Percentiles rank a stretch among this genome's conserved stretches.
Conservation (phyloP, 1,284 basidiomycete species). For the Ceratobasidium sp. region DNA sequence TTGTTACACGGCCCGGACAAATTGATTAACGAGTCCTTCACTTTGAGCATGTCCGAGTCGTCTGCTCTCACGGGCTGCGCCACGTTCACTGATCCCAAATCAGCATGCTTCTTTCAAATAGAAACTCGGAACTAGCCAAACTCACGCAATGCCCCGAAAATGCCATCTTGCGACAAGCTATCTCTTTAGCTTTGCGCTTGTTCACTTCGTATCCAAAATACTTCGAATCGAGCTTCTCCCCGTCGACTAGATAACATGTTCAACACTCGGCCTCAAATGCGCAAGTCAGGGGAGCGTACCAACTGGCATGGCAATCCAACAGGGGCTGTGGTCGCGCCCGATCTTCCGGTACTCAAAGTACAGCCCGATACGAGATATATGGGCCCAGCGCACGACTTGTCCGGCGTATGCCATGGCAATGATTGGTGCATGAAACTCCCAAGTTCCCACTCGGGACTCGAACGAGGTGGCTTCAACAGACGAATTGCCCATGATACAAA, state of each 20-base stretch:
- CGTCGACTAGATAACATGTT: neutral
- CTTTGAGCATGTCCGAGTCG: neutral
- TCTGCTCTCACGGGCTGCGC: neutral
- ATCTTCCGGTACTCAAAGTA: neutral
- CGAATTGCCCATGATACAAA: neutral
- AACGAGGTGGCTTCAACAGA: neutral
- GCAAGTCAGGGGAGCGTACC: neutral
- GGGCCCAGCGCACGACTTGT: slow-evolving; percentile 33
- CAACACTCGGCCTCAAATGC: neutral
- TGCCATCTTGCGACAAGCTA: slow-evolving; percentile 38
- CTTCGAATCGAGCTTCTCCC: neutral
- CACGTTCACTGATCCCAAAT: neutral
- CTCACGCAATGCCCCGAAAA: slow-evolving; percentile 39
- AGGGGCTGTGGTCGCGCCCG: slow-evolving; percentile 7
- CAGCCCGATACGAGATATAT: neutral
- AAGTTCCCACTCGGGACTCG: slow-evolving; percentile 16
- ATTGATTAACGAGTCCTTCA: neutral
- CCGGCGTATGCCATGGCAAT: slow-evolving; percentile 17
- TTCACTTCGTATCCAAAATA: slow-evolving; percentile 18
- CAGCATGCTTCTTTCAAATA: neutral
- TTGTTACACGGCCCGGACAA: neutral
- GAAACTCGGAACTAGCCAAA: neutral
- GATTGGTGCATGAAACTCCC: neutral
- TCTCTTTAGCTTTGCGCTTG: slow-evolving; percentile 33
- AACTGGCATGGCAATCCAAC: slow-evolving; percentile 29